Conservation (phyloP, 1,139 yeast species). For the Saccharomyces hybrid region DNA sequence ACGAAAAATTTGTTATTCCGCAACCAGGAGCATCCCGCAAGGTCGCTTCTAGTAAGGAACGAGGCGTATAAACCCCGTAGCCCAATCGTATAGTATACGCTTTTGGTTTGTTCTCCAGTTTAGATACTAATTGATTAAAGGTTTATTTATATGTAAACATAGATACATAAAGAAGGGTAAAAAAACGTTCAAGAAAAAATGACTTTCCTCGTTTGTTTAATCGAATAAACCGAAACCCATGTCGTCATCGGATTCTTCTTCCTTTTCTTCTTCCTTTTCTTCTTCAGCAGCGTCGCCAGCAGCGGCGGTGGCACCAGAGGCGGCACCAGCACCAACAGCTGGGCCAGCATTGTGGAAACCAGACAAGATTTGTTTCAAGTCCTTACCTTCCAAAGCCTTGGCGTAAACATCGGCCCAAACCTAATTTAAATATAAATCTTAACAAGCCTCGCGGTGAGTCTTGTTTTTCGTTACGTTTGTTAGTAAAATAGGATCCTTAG, state of each 20-base stretch:
- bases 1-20: not conserved
- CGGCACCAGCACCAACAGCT: conserved; percentile 52
- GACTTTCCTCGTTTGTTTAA: conserved; percentile 32
- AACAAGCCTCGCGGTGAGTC: not conserved
- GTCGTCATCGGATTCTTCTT: conserved; percentile 69
- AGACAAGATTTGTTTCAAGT: conserved; percentile 84
- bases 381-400: conserved; percentile 94
- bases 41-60: not conserved
- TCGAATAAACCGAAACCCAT: conserved; percentile 76
- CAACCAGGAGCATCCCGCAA: not conserved
- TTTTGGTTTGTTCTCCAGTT: not conserved
- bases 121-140: not conserved
- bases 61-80: not conserved
- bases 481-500: not conserved
- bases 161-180: not conserved
- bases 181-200: not conserved
- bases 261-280: conserved; percentile 42
- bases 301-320: conserved; percentile 50
- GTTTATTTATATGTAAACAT: not conserved
- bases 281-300: conserved; percentile 60
- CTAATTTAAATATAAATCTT: conserved; percentile 21
- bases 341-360: conserved; percentile 70
- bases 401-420: conserved; percentile 96
- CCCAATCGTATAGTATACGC: not conserved
- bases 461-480: not conserved